Evolutionary conservation across 352 stramenopile species (phyloP).

Genomic region (Bremia lactucae): DNA sequence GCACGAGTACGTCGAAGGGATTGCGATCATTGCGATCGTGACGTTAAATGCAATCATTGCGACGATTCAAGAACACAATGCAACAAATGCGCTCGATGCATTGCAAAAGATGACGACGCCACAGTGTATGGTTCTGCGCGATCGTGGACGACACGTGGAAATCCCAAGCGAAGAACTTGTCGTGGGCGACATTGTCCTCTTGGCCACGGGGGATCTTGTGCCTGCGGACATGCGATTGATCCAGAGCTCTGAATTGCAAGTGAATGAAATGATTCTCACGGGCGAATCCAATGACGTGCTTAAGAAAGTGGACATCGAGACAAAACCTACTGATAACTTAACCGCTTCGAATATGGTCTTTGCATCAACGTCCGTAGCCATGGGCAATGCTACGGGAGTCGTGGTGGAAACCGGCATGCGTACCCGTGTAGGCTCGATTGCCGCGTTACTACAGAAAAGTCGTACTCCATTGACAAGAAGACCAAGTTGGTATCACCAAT

Average conservation of each 20-base stretch:
- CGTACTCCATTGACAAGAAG: constrained; percentile 21
- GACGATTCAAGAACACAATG: constrained; percentile 55
- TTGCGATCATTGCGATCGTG: constrained; percentile 65
- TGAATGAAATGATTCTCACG: constrained; percentile 92
- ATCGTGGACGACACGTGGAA: constrained; percentile 35
- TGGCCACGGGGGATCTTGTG: constrained; percentile 89
- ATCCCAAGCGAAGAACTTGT: constrained; percentile 57
- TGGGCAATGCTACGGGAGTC: constrained; percentile 45
- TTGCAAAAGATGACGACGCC: constrained; percentile 65
- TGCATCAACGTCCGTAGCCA: constrained; percentile 68
- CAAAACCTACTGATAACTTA: constrained; percentile 39
- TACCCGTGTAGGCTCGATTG: constrained; percentile 56
- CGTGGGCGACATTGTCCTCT: constrained; percentile 66
- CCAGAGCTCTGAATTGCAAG: constrained; percentile 67
- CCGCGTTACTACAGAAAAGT: constrained; percentile 33
- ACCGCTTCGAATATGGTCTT: constrained; percentile 89
- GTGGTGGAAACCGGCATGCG: constrained; percentile 57
- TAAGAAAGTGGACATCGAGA: constrained; percentile 49
- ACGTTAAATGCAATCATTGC: constrained; percentile 63
- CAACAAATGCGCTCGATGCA: constrained; percentile 56
- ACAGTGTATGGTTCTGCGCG: constrained; percentile 46
- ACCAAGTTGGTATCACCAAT: constrained; percentile 39
- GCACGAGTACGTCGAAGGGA: constrained; percentile 56
- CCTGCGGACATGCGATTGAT: constrained; percentile 86
- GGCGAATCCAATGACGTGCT: constrained; percentile 83